phyloP scores from a whole-genome alignment of 371 early-diverging fungal genomes.

The Mucor velutinosus region DNA sequence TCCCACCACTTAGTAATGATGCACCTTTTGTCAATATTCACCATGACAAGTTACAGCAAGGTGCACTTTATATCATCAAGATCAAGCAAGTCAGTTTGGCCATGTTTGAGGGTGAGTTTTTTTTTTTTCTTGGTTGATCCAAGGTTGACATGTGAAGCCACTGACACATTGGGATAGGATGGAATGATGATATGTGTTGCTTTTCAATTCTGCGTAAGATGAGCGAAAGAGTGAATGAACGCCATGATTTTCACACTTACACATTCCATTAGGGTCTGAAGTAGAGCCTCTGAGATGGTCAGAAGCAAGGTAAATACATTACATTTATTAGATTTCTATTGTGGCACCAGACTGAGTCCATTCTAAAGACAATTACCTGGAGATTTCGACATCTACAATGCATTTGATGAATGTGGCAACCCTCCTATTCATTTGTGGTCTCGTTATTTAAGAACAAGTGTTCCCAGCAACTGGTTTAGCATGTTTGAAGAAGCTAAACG shows the following conservation, averaged over 20 bases:
- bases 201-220: constrained; percentile 46
- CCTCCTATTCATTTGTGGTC: constrained; percentile 50
- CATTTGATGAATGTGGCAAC: constrained; percentile 51
- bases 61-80: constrained; percentile 43
- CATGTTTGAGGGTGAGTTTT: constrained; percentile 47
- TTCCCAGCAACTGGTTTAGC: constrained; percentile 45
- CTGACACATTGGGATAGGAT: constrained; percentile 21
- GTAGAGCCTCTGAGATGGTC: constrained; percentile 49
- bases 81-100: constrained; percentile 42
- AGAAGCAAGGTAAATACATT: constrained; percentile 36
- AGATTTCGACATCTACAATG: constrained; percentile 46
- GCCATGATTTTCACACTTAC: not conserved
- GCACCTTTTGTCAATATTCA: constrained; percentile 29
- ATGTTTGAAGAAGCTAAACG: constrained; percentile 50
- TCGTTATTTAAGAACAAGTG: constrained; percentile 28
- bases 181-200: constrained; percentile 56
- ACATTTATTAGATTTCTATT: not conserved
- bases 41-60: constrained; percentile 44
- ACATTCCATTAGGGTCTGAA: constrained; percentile 31
- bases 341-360: not conserved
- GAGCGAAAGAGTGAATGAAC: not conserved
- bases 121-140: not conserved
- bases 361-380: constrained; percentile 42
- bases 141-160: not conserved
- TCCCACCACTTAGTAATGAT: constrained; percentile 16